phyloP scores from a whole-genome alignment of 2,329 filamentous ascomycete species.

The Verticillium isaacii region DNA sequence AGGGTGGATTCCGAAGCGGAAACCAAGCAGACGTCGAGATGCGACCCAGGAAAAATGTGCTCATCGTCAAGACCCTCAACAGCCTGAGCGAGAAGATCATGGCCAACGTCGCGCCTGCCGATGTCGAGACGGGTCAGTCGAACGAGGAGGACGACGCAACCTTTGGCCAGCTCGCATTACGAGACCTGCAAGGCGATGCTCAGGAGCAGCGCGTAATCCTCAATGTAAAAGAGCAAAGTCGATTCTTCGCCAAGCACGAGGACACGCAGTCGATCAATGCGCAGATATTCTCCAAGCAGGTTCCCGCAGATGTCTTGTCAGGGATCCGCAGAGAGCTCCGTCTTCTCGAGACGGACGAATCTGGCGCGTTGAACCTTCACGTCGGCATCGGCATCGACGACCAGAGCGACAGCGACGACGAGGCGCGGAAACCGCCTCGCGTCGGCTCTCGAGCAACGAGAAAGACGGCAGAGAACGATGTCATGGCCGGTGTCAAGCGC shows the following conservation, averaged over 20 bases:
- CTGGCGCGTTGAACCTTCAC: slow-evolving; percentile 55
- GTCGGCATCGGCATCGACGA: slow-evolving; percentile 64
- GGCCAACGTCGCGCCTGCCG: slow-evolving; percentile 76
- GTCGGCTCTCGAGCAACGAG: slow-evolving; percentile 69
- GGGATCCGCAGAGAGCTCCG: slow-evolving; percentile 60
- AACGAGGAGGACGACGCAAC: slow-evolving; percentile 68
- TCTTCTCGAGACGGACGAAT: slow-evolving; percentile 39
- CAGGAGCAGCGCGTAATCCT: slow-evolving; percentile 76
- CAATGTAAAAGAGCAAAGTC: slow-evolving; percentile 82
- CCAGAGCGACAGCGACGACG: slow-evolving; percentile 63
- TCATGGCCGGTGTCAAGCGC: slow-evolving; percentile 60
- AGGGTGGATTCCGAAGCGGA: slow-evolving; percentile 74
- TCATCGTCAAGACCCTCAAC: slow-evolving; percentile 86
- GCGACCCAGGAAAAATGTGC: slow-evolving; percentile 75
- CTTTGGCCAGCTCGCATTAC: slow-evolving; percentile 69
- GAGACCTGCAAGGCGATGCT: slow-evolving; percentile 71
- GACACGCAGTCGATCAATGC: slow-evolving; percentile 39
- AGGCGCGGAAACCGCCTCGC: slow-evolving; percentile 47
- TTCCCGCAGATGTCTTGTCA: slow-evolving; percentile 63
- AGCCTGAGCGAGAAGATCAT: slow-evolving; percentile 90
- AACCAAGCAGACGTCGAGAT: slow-evolving; percentile 90
- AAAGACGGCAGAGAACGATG: slow-evolving; percentile 57
- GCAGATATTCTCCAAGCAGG: slow-evolving; percentile 61
- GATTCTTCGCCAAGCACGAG: slow-evolving; percentile 66
- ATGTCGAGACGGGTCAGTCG: slow-evolving; percentile 53